Base-by-base conservation (phyloP, 2,329 filamentous ascomycete species). In the Cercospora sesami region DNA sequence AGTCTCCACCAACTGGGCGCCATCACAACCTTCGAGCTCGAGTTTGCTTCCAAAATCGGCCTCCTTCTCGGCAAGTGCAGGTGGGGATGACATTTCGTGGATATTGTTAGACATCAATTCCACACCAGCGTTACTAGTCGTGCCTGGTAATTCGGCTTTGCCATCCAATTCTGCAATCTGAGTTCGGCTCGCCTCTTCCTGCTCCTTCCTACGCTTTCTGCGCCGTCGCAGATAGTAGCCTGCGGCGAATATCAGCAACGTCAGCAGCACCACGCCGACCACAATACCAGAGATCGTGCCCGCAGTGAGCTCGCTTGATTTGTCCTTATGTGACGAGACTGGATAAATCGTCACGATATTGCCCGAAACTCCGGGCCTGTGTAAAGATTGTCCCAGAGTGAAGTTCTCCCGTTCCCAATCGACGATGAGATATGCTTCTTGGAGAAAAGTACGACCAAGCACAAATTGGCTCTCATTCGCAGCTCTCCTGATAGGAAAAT, bases 361-460 rank as follows among this genome's bases (percentile, higher is more conserved):
- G 8, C 21, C 61, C 10, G 64, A 61, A 1, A 67, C 64, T 23
- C 64, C 64, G 16, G 58, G 62, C 5, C 42, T 57, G 18, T 68
- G 67, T 31, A 60, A 59, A 4, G 68, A 60, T 58, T 65, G 65
- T 12, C 60, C 66, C 23, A 72, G 31, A 2, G 65, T 72, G 42
- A 72, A 72, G 14, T 59, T 65, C 18, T 55, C 21, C 4, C 66
- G 60, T 21, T 71, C 68, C 62, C 69, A 71, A 61, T 72, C 69
- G 9, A 69, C 69, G 2, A 71, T 51, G 18, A 72, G 30, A 48
- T 72, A 77, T 16, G 76, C 76, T 60, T 75, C 75, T 66, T 78
- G 75, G 31, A 77, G 63, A 51, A 78, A 75, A 0, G 71, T 71
- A 0, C 76, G 71, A 7, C 76, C 76, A 12, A 77, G 72, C 2